Evolutionary conservation across 225 moss, liverwort and hornwort species (phyloP).

Genomic region (Sphagnum contortum): DNA sequence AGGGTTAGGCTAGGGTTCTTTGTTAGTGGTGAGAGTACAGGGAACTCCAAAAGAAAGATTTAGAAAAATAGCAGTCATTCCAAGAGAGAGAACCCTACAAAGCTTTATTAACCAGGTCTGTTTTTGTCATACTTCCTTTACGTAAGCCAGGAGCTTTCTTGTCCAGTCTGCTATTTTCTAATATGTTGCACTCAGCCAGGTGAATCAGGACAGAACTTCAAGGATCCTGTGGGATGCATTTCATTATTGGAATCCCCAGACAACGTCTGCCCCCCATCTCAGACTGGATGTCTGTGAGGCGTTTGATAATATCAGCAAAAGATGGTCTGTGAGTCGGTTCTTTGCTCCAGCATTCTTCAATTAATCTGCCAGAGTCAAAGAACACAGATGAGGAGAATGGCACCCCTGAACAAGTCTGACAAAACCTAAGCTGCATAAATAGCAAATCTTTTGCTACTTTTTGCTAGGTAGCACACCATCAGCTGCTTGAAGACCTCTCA

Average conservation of each 20-base stretch:
- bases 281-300: slow-evolving; percentile 33
- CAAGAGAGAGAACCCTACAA: no score
- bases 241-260: slow-evolving; percentile 2
- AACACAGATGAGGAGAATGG: not conserved
- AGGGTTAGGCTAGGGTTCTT: no score
- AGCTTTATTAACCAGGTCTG: no score
- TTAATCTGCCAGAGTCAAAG: slow-evolving; percentile 31
- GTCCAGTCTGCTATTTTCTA: no score
- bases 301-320: slow-evolving; percentile 39
- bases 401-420: not conserved
- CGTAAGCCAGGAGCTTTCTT: no score
- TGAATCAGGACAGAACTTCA: no score
- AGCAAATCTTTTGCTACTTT: not conserved
- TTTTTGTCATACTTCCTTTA: no score
- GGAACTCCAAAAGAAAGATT: no score
- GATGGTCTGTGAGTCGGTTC: slow-evolving; percentile 36
- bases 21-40: no score
- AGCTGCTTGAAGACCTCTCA: not conserved
- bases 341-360: slow-evolving; percentile 59
- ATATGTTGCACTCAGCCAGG: no score
- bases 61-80: no score
- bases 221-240: no score
- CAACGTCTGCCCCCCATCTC: slow-evolving; percentile 15
- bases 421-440: not conserved
- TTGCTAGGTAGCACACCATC: not conserved